A percentile compares a stretch with the other conserved stretches of the same genome.
Conservation (phyloP, 2,329 filamentous ascomycete species). For the Stachybotrys echinatus region DNA sequence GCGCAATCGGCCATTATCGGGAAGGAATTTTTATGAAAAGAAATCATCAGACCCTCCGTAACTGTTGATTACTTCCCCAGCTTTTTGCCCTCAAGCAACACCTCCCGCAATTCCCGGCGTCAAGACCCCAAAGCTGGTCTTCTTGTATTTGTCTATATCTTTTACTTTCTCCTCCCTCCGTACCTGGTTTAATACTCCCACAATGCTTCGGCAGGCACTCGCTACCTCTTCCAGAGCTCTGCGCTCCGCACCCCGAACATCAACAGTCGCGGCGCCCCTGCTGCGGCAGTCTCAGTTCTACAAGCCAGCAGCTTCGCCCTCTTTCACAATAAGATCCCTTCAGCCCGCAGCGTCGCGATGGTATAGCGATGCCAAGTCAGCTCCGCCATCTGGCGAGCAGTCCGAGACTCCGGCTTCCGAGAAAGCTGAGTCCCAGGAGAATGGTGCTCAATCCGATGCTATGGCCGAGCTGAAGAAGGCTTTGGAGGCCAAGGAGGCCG, state of each 20-base stretch:
- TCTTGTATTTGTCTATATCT: too few species aligned
- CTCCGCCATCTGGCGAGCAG: constrained; percentile 22
- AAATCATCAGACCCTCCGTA: constrained; percentile 4
- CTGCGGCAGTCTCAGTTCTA: constrained; percentile 30
- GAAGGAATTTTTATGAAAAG: constrained; percentile 1
- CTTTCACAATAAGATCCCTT: constrained; percentile 28
- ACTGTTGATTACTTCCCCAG: constrained; percentile 1
- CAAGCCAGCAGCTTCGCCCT: constrained; percentile 19
- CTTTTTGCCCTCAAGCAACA: too few species aligned
- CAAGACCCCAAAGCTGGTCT: too few species aligned
- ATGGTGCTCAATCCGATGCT: constrained; percentile 23
- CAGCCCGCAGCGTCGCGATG: constrained; percentile 33
- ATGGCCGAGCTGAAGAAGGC: constrained; percentile 43
- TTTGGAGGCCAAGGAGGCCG: constrained; percentile 46
- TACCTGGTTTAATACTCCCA: constrained; percentile 7
- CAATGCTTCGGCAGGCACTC: constrained; percentile 42
- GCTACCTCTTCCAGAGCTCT: constrained; percentile 38
- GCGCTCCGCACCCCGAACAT: constrained; percentile 30
- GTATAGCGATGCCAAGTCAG: constrained; percentile 43
- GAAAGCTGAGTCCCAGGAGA: constrained; percentile 21
- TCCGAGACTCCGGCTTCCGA: constrained; percentile 20
- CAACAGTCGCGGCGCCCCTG: constrained; percentile 27
- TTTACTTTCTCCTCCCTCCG: constrained; percentile 3
- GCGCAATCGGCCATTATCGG: constrained; percentile 16
- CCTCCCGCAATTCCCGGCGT: too few species aligned